Evolutionary conservation across 768 basidiomycete genomes (phyloP), one percentile per base, ranked within the genome.

Genomic region (Suillus brevipes): DNA sequence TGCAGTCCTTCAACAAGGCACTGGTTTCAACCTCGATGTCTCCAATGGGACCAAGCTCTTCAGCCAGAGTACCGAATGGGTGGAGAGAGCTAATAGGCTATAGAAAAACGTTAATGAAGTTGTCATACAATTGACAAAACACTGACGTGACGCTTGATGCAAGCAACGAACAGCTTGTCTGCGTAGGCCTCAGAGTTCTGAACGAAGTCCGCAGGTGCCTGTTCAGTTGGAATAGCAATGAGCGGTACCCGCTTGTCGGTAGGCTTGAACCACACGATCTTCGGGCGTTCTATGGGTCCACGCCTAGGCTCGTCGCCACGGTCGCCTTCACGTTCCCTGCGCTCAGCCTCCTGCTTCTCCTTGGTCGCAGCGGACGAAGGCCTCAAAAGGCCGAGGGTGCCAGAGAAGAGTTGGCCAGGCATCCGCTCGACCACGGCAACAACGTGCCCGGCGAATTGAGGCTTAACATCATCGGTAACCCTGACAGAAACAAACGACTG

Each of bases 181-280:
- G 88, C 88, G 76, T 99, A 99, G 2, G 84, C 84, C 68, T 97
- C 97, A 2, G 96, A 89, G 74, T 94, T 93, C 77, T 97, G 94
- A 53, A 99, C 89, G 74, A 99, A 99, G 77, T 99, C 96, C 20
- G 84, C 85, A 7, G 97, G 97, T 0, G 97, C 97, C 78, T 99
- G 97, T 73, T 99, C 97, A 8, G 97, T 99, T 9, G 96, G 97
- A 67, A 99, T 99, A 63, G 97, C 97, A 72, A 99, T 98, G 49
- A 99, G 84, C 52, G 97, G 97, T 1, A 99, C 97, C 64, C 97
- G 92, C 78, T 99, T 99, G 82, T 98, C 96, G 34, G 97, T 98
- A 5, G 97, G 97, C 80, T 98, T 97, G 85, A 99, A 99, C 97
- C 97, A 99, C 55, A 99, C 96, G 68, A 99, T 99, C 84, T 98